Evolutionary conservation across 192 early-diverging fungal species (phyloP), one percentile per base, ranked within the genome.

Genomic region (Mortierella antarctica): DNA sequence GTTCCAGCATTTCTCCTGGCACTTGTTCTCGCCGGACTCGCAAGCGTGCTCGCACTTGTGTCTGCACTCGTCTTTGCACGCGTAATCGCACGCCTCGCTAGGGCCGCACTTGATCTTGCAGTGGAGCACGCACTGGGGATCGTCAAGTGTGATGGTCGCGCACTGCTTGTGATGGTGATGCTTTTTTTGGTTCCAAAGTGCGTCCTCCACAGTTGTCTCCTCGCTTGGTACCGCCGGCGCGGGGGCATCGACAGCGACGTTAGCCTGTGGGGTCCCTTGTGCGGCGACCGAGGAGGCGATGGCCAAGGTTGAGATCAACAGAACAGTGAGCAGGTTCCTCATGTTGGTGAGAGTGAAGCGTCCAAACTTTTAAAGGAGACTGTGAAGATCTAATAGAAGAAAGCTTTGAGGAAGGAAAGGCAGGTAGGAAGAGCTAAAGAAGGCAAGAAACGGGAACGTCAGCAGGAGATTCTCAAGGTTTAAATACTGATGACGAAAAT

Each of bases 271-370:
- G 54, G 7, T n/a, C 54, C 21, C 54, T 20, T 55, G 54, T 55
- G n/a, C n/a, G 17, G 54, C 54, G 21, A 55, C 54, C 13, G 20
- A 55, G 54, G 54, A 55, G 21, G 54, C 54, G 54, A 55, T 20
- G 54, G 54, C 54, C 15, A 55, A 55, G 54, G 54, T 55, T 9
- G 54, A 11, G 54, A 55, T 55, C 54, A 55, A 55, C 54, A 55
- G 54, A 21, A 55, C 54, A 17, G n/a, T 55, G 54, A 55, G 21
- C 54, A 55, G n/a, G 54, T 55, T 55, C 54, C 21, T 55, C 54
- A 55, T 55, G 8, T 55, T 55, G 15, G 54, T 20, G 54, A 20
- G 7, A 55, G 54, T 55, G 54, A 20, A 55, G 15, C n/a, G 54
- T 55, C n/a, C 4, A 55, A 21, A 55, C 54, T 55, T 15, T 55